Evolutionary conservation across 169 alveolate species (phyloP).

Genomic region (Cryptosporidium sp.): DNA sequence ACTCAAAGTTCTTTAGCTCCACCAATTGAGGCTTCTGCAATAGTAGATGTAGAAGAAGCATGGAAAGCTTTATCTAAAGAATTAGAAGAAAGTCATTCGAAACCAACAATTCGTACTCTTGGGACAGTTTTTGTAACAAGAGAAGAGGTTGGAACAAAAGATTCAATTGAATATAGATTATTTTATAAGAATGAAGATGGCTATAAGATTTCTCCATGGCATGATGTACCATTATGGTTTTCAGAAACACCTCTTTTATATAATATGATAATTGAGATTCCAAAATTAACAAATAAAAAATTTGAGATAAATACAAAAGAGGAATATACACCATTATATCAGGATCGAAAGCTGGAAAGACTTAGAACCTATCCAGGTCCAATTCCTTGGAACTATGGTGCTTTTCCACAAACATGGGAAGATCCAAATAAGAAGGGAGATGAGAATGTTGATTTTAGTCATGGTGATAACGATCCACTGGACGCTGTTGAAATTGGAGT

Average conservation of each 20-base stretch:
- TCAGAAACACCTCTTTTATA: conserved; percentile 71
- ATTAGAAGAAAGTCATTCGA: conserved; percentile 15
- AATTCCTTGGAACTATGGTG: conserved; percentile 92
- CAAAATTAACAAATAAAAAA: conserved; percentile 81
- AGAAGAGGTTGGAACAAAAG: conserved; percentile 70
- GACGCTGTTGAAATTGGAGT: conserved; percentile 90
- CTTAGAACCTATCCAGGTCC: conserved; percentile 86
- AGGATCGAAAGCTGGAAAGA: conserved; percentile 81
- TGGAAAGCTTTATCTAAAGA: conserved; percentile 65
- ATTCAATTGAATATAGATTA: conserved; percentile 59
- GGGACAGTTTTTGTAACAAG: conserved; percentile 66
- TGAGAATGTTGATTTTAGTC: conserved; percentile 51
- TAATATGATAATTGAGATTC: conserved; percentile 83
- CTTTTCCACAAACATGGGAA: conserved; percentile 95
- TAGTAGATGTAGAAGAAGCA: conserved; percentile 66
- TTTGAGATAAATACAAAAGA: conserved; percentile 81
- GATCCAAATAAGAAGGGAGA: conserved; percentile 82
- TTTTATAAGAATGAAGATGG: conserved; percentile 75
- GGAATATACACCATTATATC: conserved; percentile 81
- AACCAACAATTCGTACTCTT: conserved; percentile 27
- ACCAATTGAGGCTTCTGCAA: conserved; percentile 70
- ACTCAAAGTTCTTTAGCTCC: conserved; percentile 74
- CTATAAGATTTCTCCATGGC: conserved; percentile 75
- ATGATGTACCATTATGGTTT: conserved; percentile 76
- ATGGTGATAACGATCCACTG: conserved; percentile 94